Conservation (phyloP, 1,139 yeast genomes). For the Ogataea hybrid region DNA sequence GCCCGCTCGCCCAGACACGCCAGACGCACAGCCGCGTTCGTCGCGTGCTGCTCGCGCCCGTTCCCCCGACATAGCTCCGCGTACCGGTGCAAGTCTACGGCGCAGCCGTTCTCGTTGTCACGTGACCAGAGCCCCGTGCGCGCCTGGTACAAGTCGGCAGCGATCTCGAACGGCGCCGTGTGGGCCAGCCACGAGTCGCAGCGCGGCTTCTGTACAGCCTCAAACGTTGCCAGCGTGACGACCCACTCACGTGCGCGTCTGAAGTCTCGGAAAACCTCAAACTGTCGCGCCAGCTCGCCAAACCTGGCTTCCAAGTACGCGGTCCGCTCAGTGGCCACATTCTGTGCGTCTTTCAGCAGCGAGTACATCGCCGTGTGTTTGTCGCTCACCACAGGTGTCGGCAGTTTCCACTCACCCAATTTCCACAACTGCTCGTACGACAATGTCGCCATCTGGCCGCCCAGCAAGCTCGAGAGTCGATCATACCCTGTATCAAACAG, state of each 20-base stretch:
- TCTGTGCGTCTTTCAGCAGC: conserved; percentile 42
- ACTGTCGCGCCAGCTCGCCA: neutral
- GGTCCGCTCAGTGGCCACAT: neutral
- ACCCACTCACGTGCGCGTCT: conserved; percentile 1
- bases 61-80: conserved; percentile 39
- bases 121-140: neutral
- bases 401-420: too few relatives aligned
- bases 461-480: too few relatives aligned
- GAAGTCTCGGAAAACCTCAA: neutral
- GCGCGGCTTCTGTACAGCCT: neutral
- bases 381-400: too few relatives aligned
- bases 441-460: too few relatives aligned
- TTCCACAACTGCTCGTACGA: too few relatives aligned
- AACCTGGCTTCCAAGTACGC: neutral
- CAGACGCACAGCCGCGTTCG: conserved; percentile 49
- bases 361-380: too few relatives aligned
- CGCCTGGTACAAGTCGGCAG: conserved; percentile 24
- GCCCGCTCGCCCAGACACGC: conserved; percentile 36
- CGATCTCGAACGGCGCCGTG: conserved; percentile 29
- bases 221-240: conserved; percentile 2
- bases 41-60: conserved; percentile 44
- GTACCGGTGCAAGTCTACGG: conserved; percentile 41
- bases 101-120: conserved; percentile 6
- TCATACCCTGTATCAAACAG: too few relatives aligned
- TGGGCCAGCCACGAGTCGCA: conserved; percentile 33